Conservation (phyloP, 2,329 filamentous ascomycete genomes). For the Geosmithia putterillii region DNA sequence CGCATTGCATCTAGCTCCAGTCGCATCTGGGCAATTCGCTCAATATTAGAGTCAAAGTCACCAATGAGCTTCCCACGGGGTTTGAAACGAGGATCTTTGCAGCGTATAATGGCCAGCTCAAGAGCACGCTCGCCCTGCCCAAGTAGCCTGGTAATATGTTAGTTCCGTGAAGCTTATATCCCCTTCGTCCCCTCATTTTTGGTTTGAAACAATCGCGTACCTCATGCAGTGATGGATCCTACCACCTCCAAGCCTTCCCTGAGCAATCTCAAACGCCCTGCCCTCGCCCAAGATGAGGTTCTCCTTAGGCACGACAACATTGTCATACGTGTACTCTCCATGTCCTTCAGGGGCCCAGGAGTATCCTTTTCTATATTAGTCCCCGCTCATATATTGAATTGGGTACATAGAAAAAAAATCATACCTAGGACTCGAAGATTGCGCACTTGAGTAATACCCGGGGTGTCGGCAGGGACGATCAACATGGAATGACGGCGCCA, state of each 20-base stretch:
- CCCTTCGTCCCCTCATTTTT: too few relatives aligned
- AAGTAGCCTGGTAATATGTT: constrained; percentile 1
- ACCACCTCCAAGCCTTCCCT: constrained; percentile 82
- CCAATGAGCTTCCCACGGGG: constrained; percentile 70
- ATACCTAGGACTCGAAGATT: constrained; percentile 70
- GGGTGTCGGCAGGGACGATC: constrained; percentile 62
- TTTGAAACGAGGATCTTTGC: constrained; percentile 75
- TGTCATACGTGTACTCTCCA: constrained; percentile 73
- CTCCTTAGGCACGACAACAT: constrained; percentile 68
- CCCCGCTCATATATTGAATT: neutral
- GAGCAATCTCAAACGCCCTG: constrained; percentile 86
- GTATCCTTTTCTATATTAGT: constrained; percentile 34
- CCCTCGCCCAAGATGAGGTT: constrained; percentile 80
- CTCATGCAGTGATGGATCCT: constrained; percentile 93
- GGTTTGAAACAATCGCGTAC: too few relatives aligned
- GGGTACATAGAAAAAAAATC: neutral
- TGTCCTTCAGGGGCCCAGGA: constrained; percentile 91
- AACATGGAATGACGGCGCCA: constrained; percentile 87
- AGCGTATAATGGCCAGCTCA: constrained; percentile 76
- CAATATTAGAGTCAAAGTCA: constrained; percentile 78
- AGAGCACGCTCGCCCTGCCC: constrained; percentile 62
- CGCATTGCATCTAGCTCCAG: constrained; percentile 83
- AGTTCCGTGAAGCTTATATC: too few relatives aligned
- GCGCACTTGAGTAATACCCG: constrained; percentile 72
- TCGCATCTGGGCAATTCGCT: constrained; percentile 75